Percentiles rank a stretch among this genome's conserved stretches.
These are phyloP conservation scores for Phylloporus sp. DNA, from an alignment of 1,284 basidiomycete species.

Conservation along the genomic window DNA sequence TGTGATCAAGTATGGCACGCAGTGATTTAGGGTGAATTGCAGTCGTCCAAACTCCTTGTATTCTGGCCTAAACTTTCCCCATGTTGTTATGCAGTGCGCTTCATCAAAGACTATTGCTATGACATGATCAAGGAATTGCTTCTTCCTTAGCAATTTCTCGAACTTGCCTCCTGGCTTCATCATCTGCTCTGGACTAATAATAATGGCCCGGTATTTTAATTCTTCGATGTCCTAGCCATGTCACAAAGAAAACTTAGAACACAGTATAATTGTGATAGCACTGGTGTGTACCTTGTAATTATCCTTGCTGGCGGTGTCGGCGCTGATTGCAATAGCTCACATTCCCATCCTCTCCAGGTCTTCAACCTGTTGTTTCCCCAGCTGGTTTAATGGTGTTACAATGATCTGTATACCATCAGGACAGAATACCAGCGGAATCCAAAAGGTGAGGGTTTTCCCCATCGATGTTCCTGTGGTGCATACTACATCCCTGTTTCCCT, in stretches of 20 bases:
- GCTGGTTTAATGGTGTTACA: background rate
- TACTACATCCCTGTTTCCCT: no score
- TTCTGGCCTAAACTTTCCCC: no score
- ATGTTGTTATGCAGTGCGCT: no score
- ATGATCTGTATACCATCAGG: conserved; percentile 8
- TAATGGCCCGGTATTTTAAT: background rate
- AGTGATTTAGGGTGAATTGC: no score
- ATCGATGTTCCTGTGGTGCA: no score
- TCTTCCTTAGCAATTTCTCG: no score
- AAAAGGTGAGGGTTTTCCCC: conserved; percentile 13
- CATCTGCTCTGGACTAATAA: background rate
- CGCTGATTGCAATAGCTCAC: background rate
- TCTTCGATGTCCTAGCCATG: background rate
- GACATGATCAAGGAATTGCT: no score
- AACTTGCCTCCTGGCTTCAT: background rate
- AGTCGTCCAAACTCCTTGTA: no score
- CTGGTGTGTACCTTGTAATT: background rate
- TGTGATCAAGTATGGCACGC: no score
- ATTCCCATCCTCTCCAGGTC: background rate
- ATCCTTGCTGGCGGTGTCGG: background rate
- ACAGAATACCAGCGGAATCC: conserved; percentile 3
- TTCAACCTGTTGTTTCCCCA: background rate
- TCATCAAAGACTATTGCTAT: no score
- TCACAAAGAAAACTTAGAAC: no score
- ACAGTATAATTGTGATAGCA: no score